These are phyloP conservation scores for Piloderma croceum DNA, from an alignment of 768 basidiomycete genomes.

Conservation along the genomic window DNA sequence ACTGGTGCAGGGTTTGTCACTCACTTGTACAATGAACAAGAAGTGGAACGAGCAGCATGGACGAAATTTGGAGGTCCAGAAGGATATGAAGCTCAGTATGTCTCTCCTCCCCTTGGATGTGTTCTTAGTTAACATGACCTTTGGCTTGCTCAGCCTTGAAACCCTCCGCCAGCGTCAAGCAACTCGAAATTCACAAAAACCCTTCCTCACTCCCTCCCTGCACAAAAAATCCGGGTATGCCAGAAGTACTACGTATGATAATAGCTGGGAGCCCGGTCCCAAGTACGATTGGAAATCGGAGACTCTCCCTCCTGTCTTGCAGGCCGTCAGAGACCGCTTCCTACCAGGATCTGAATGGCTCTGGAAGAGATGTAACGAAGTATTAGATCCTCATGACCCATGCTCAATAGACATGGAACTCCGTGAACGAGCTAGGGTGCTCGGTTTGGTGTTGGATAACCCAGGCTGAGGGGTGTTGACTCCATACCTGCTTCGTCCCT, in stretches of 20 bases:
- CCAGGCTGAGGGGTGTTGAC: no score
- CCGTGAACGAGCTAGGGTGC: background rate
- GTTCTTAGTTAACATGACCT: background rate
- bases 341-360: background rate
- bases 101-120: conserved; percentile 8
- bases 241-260: background rate
- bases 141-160: background rate
- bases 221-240: background rate
- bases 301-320: background rate
- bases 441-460: background rate
- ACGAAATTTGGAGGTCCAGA: conserved; percentile 20
- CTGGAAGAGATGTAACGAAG: background rate
- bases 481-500: background rate
- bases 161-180: background rate
- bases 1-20: no score
- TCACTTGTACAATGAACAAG: conserved; percentile 13
- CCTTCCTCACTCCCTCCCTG: background rate
- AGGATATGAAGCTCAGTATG: conserved; percentile 8
- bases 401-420: background rate
- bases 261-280: background rate
- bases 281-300: background rate
- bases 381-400: background rate
- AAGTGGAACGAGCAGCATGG: conserved; percentile 21
- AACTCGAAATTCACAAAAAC: background rate
- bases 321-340: background rate